Evolutionary conservation across 192 early-diverging fungal genomes (phyloP), one percentile per base, ranked within the genome.

Genomic region (Coemansia sp.): DNA sequence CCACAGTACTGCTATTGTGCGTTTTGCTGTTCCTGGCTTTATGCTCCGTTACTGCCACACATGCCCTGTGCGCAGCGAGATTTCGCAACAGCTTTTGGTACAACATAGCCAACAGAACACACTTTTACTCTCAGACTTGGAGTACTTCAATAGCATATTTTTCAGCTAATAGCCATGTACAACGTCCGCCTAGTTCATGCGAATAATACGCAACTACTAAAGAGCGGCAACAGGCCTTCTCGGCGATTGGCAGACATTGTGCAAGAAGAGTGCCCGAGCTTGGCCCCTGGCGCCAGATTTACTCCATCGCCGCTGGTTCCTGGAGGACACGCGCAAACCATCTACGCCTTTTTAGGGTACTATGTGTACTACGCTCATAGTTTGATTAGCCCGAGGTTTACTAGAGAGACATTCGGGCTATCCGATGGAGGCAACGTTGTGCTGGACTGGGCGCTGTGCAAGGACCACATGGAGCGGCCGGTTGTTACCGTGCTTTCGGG

Each of bases 401-500:
- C 70, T 42, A 81, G 90, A 11, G 85, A 90, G n/a, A 62, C 84
- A 13, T 72, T 91, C 6, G n/a, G 62, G n/a, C 84, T 93, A 7
- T 86, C 88, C 2, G 94, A 98, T 62, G 95, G 95, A 21, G 96
- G 96, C 48, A 86, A 87, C 20, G 76, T 94, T 59, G 84, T 92
- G 8, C 64, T 96, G 34, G 96, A 98, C 73, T 98, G 94, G 94
- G 82, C 88, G 1, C 90, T 90, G 9, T 75, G 83, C 10, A 47
- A 83, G 6, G 64, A 73, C 31, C 74, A 83, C 28, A 77, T 78
- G 21, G 71, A 84, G 47, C 85, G 86, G 8, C 94, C 94, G 1
- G 91, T 89, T 26, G 68, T 96, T 35, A 86, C 95, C 2, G 85
- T 94, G 21, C 70, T 93, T 6, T 95, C 96, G 60, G 95, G 96